Evolutionary conservation across 1,284 basidiomycete genomes (phyloP), one percentile per base, ranked within the genome.

Genomic region (Paramarasmius palmivorus): DNA sequence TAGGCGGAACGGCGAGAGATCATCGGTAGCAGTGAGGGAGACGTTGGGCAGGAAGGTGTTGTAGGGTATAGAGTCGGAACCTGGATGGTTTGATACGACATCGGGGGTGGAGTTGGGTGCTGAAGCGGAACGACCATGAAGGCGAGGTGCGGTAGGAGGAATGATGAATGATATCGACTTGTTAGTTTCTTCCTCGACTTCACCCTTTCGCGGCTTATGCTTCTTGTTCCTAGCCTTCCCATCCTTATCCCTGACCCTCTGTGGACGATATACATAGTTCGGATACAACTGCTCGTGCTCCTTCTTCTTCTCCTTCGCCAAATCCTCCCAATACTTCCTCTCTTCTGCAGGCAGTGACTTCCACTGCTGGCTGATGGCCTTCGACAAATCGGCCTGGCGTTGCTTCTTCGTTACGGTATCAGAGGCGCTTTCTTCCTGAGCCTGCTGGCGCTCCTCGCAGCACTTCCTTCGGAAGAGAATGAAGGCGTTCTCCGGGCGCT

Each of bases 401-500:
- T 73, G 73, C 60, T 77, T 78, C 72, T 78, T 78, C 19, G 68
- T 59, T 1, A 32, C 84, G 71, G 89, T 89, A 34, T 29, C 23
- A 19, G 45, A 17, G 25, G 49, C 19, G 15, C 45, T 36, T 71
- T 83, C 80, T 70, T 84, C 60, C 36, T 73, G 68, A 52, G 72
- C 69, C 38, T 39, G 29, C 66, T 86, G 82, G 39, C 83, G 81
- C 51, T 87, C 84, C 68, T 87, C 83, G 68, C 84, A 87, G 70
- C 84, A 86, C 62, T 85, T 82, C 59, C 87, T 79, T 54, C 88
- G 80, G 78, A 90, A 90, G 50, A 90, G 77, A 65, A 90, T 90
- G 76, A 90, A 90, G 20, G 88, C 88, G 64, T 90, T 90, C 71
- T 90, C 87, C 3, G 87, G 87, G 26, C 88, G 81, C 68, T 90